Evolutionary conservation across 805 yeast species (phyloP).

Genomic region (Metahyphopichia silvanorum): DNA sequence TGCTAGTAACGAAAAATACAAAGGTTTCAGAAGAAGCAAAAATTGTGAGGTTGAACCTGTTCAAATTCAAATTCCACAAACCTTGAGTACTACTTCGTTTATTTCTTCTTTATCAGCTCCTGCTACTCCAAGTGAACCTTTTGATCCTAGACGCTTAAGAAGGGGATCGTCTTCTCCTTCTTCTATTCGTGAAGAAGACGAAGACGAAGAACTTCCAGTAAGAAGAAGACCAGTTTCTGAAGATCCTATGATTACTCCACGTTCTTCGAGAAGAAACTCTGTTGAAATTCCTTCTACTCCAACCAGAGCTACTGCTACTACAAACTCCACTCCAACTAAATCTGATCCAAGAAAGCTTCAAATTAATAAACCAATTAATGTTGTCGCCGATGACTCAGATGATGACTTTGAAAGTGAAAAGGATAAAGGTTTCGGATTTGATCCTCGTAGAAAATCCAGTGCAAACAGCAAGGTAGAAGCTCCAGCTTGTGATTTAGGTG

Average conservation of each 20-base stretch:
- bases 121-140: slow-evolving; percentile 5
- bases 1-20: slow-evolving; percentile 32
- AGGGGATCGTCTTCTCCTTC: slow-evolving; percentile 11
- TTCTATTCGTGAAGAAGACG: slow-evolving; percentile 6
- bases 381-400: slow-evolving; percentile 13
- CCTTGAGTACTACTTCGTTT: slow-evolving; percentile 2
- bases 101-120: slow-evolving; percentile 9
- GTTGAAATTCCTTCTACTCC: slow-evolving; percentile 3
- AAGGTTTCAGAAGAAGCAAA: slow-evolving; percentile 40
- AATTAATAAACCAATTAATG: slow-evolving; percentile 6
- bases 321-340: slow-evolving; percentile 7
- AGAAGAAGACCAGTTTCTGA: slow-evolving; percentile 3
- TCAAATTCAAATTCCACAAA: slow-evolving; percentile 17
- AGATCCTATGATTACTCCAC: slow-evolving; percentile 22
- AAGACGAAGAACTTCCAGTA: slow-evolving; percentile 1
- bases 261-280: slow-evolving; percentile 19
- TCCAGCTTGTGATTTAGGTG: no score
- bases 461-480: neutral
- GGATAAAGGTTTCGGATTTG: slow-evolving; percentile 16
- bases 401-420: slow-evolving; percentile 12
- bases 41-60: slow-evolving; percentile 17
- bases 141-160: slow-evolving; percentile 20
- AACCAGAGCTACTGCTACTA: no score
- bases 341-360: slow-evolving; percentile 5
- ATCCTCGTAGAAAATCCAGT: slow-evolving; percentile 11